These are phyloP conservation scores for Xylaria hypoxylon DNA, from an alignment of 2,329 filamentous ascomycete genomes.

Conservation along the genomic window DNA sequence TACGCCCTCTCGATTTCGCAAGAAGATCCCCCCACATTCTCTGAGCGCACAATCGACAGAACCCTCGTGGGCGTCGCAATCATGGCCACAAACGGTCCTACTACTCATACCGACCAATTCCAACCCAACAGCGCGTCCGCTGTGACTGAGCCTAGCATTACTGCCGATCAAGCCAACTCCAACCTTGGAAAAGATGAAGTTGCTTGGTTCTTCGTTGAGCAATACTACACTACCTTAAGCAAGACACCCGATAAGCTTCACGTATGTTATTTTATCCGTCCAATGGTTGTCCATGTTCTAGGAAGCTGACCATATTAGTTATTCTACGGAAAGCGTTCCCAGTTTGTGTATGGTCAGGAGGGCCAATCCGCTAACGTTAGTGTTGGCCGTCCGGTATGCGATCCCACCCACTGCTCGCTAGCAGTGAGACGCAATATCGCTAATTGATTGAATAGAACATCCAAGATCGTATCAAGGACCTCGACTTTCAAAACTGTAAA, in stretches of 20 bases:
- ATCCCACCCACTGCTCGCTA: not conserved
- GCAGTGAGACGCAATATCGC: not conserved
- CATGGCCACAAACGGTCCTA: constrained; percentile 71
- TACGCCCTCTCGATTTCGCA: constrained; percentile 28
- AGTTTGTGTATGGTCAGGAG: constrained; percentile 93
- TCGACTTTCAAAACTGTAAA: constrained; percentile 97
- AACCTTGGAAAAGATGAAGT: constrained; percentile 88
- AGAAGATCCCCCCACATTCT: constrained; percentile 24
- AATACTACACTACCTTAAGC: constrained; percentile 98
- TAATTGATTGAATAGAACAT: constrained; percentile 72
- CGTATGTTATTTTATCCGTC: constrained; percentile 57
- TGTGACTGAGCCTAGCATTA: constrained; percentile 48
- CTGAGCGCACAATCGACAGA: constrained; percentile 35
- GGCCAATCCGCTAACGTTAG: constrained; percentile 88
- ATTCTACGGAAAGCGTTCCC: constrained; percentile 96
- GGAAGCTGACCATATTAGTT: constrained; percentile 62
- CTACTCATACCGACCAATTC: constrained; percentile 58
- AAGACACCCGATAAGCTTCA: constrained; percentile 94
- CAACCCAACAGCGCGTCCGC: constrained; percentile 50
- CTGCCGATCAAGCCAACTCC: constrained; percentile 48
- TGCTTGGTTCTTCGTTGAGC: constrained; percentile 99
- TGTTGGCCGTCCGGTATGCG: constrained; percentile 84
- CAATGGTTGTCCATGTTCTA: not conserved
- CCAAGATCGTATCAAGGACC: constrained; percentile 90
- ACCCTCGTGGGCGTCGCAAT: constrained; percentile 43